These are phyloP conservation scores for Blastocladiella britannica DNA, from an alignment of 192 early-diverging fungal genomes.

Conservation along the genomic window DNA sequence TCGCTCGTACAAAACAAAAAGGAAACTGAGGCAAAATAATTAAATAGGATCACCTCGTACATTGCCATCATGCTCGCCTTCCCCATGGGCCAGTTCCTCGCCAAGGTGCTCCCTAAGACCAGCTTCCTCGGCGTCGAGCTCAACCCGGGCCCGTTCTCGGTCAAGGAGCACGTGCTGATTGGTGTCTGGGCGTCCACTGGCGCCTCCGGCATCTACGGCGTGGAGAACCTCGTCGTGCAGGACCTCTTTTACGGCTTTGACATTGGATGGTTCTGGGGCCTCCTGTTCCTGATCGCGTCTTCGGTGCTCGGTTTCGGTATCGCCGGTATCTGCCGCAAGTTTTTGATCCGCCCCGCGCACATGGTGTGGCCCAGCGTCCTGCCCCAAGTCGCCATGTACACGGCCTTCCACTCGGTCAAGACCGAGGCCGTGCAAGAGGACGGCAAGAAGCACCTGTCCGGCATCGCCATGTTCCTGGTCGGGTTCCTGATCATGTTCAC, in stretches of 20 bases:
- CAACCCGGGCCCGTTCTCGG: slow-evolving; percentile 69
- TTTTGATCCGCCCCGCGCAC: slow-evolving; percentile 22
- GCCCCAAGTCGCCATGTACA: slow-evolving; percentile 20
- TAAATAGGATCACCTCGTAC: background rate
- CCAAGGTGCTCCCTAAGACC: slow-evolving; percentile 30
- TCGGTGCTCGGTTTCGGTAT: slow-evolving; percentile 32
- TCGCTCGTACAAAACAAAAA: too few species aligned
- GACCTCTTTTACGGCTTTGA: slow-evolving; percentile 29
- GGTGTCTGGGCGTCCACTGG: slow-evolving; percentile 51
- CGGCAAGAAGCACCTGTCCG: background rate
- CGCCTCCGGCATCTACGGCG: slow-evolving; percentile 44
- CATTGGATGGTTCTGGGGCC: slow-evolving; percentile 12
- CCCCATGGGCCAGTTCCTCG: slow-evolving; percentile 47
- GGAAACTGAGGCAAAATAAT: too few species aligned
- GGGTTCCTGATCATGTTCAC: slow-evolving; percentile 7
- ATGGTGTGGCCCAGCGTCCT: slow-evolving; percentile 32
- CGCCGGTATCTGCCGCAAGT: slow-evolving; percentile 23
- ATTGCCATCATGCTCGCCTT: slow-evolving; percentile 37
- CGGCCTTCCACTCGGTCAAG: slow-evolving; percentile 24
- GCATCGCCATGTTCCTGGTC: slow-evolving; percentile 1
- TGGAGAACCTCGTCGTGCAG: slow-evolving; percentile 22
- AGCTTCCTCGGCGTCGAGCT: slow-evolving; percentile 33
- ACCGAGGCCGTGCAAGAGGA: slow-evolving; percentile 2
- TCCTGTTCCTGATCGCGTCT: slow-evolving; percentile 27
- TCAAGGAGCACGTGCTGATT: slow-evolving; percentile 77